Evolutionary conservation across 1,284 basidiomycete genomes (phyloP).

Genomic region (Heterobasidion parviporum): DNA sequence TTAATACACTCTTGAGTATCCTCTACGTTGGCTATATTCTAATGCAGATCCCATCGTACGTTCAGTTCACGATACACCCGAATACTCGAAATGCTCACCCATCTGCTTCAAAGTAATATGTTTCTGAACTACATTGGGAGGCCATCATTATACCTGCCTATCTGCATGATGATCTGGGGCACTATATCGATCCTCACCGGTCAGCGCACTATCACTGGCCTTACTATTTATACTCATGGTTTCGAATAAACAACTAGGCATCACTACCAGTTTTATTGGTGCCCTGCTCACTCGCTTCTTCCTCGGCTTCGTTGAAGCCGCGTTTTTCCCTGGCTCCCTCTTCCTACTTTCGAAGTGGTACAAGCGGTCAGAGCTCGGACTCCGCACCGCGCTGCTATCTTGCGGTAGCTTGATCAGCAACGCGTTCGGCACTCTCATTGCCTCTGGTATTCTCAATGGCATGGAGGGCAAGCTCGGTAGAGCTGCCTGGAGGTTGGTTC

Average conservation of each 20-base stretch:
- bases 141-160: conserved; percentile 68
- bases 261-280: conserved; percentile 60
- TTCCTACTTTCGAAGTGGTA: conserved; percentile 71
- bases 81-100: not conserved
- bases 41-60: conserved; percentile 75
- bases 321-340: conserved; percentile 65
- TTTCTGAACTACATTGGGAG: conserved; percentile 63
- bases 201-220: conserved; percentile 8
- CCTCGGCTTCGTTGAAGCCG: conserved; percentile 61
- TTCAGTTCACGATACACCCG: conserved; percentile 5
- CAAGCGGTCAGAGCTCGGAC: conserved; percentile 56
- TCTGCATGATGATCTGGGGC: conserved; percentile 69
- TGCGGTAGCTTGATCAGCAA: conserved; percentile 73
- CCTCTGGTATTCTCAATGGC: conserved; percentile 58
- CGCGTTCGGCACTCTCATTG: conserved; percentile 78
- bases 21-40: conserved; percentile 75
- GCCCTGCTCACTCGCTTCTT: conserved; percentile 71
- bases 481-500: conserved; percentile 61
- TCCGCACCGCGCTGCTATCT: conserved; percentile 67
- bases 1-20: conserved; percentile 64
- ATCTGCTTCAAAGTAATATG: conserved; percentile 48
- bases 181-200: conserved; percentile 56
- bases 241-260: conserved; percentile 26
- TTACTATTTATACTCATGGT: not conserved
- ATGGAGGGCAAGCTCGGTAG: conserved; percentile 69